Percentiles rank a stretch among this genome's conserved stretches.
These are phyloP conservation scores for Fusarium burgessii DNA, from an alignment of 2,329 filamentous ascomycete species.

Conservation along the genomic window DNA sequence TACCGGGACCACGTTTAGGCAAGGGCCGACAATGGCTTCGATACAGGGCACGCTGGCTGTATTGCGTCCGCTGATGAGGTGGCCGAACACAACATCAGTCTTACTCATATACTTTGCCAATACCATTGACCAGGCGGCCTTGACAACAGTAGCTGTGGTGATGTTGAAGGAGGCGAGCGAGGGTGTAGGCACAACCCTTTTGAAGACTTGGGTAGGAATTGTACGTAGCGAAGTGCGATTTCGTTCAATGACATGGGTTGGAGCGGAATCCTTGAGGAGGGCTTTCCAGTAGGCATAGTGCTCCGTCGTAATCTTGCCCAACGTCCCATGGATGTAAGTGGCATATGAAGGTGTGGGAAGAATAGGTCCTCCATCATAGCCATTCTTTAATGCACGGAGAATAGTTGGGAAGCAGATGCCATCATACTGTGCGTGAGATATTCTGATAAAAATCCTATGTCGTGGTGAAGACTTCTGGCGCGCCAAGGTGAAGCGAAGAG, in stretches of 20 bases:
- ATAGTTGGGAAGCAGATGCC: constrained; percentile 32
- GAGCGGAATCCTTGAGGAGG: constrained; percentile 11
- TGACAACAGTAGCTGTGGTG: constrained; percentile 55
- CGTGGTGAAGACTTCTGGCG: constrained; percentile 2
- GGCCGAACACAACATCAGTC: constrained; percentile 41
- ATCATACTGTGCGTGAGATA: constrained; percentile 37
- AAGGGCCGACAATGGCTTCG: constrained; percentile 31
- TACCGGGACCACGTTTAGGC: constrained; percentile 31
- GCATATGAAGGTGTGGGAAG: neutral
- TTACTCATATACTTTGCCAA: constrained; percentile 53
- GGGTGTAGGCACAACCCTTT: constrained; percentile 1
- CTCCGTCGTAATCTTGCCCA: neutral
- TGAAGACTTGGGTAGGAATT: constrained; percentile 9
- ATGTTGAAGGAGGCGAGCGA: constrained; percentile 37
- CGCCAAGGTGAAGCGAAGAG: constrained; percentile 20
- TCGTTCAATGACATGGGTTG: constrained; percentile 14
- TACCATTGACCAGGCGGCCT: constrained; percentile 59
- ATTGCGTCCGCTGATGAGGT: constrained; percentile 36
- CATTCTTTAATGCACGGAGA: constrained; percentile 8
- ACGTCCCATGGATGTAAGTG: constrained; percentile 6
- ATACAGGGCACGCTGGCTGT: constrained; percentile 6
- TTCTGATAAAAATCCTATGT: constrained; percentile 28
- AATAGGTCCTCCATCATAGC: constrained; percentile 18
- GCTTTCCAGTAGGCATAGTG: constrained; percentile 27
- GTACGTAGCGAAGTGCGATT: neutral